Evolutionary conservation across 164 flowering plant genomes (phyloP).

Genomic region (Chimonanthus salicifolius): DNA sequence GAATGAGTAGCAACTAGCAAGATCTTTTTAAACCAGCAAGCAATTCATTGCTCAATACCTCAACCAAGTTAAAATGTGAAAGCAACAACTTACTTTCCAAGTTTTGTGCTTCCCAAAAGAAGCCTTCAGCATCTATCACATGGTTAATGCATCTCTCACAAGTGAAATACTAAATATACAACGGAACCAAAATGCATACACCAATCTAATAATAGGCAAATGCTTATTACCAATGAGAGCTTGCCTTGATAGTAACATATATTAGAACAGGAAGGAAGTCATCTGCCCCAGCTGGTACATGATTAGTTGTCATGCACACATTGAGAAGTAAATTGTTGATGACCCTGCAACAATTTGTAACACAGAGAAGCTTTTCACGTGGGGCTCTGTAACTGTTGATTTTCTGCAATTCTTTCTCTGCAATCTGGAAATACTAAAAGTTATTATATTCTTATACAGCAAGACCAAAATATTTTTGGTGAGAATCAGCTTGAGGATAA

Average conservation of each 20-base stretch:
- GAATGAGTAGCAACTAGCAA: background rate
- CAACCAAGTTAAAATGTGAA: background rate
- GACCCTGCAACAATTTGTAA: constrained; percentile 49
- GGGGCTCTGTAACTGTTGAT: constrained; percentile 45
- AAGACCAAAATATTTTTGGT: no score
- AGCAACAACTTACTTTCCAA: background rate
- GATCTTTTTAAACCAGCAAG: background rate
- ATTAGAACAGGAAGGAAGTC: constrained; percentile 60
- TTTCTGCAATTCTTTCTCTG: constrained; percentile 51
- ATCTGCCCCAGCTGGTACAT: constrained; percentile 41
- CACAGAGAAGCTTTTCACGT: constrained; percentile 49
- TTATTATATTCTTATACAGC: no score
- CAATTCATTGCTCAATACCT: background rate
- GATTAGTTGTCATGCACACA: constrained; percentile 35
- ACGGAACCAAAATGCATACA: background rate
- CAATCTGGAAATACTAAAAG: constrained; percentile 29
- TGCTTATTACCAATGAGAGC: constrained; percentile 47
- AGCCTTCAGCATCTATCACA: background rate
- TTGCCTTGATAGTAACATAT: constrained; percentile 61
- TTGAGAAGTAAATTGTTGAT: constrained; percentile 51
- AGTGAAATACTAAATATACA: background rate
- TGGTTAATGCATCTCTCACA: no score
- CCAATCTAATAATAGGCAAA: constrained; percentile 3
- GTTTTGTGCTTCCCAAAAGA: background rate
- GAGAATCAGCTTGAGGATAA: no score